Evolutionary conservation across 1,139 yeast genomes (phyloP).

Genomic region (Magnusiomyces tetraspermus): DNA sequence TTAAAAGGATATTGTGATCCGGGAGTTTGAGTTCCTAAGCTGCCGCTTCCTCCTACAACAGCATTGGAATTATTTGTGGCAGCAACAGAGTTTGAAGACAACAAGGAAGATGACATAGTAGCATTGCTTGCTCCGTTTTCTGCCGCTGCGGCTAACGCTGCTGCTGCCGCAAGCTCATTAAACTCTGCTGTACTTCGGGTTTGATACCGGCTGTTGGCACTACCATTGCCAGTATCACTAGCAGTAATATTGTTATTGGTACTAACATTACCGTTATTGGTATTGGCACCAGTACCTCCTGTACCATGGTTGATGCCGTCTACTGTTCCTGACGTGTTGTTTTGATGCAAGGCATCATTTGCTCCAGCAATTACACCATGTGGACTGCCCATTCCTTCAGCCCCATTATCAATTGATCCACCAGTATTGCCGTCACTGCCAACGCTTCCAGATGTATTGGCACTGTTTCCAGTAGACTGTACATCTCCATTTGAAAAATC

Average conservation of each 20-base stretch:
- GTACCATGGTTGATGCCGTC: background rate
- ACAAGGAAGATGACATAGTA: too few species aligned
- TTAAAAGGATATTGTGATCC: background rate
- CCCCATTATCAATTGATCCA: background rate
- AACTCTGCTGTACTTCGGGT: slow-evolving; percentile 5
- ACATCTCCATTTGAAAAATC: background rate
- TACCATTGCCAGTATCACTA: background rate
- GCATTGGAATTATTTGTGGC: too few species aligned
- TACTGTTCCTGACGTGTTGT: background rate
- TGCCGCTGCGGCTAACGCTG: slow-evolving; percentile 2
- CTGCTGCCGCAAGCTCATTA: slow-evolving; percentile 5
- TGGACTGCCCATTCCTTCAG: too few species aligned
- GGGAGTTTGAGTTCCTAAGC: background rate
- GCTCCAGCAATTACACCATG: too few species aligned
- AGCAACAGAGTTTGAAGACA: too few species aligned
- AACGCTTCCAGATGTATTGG: too few species aligned
- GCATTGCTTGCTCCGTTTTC: slow-evolving; percentile 1
- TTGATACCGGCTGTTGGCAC: background rate
- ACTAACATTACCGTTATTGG: background rate
- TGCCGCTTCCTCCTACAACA: too few species aligned
- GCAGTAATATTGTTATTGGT: background rate
- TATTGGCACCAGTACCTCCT: background rate
- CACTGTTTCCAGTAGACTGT: background rate
- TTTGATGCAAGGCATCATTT: background rate
- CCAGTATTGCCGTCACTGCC: too few species aligned